Evolutionary conservation across 2,329 filamentous ascomycete species (phyloP).

Genomic region (Cytospora schulzeri): DNA sequence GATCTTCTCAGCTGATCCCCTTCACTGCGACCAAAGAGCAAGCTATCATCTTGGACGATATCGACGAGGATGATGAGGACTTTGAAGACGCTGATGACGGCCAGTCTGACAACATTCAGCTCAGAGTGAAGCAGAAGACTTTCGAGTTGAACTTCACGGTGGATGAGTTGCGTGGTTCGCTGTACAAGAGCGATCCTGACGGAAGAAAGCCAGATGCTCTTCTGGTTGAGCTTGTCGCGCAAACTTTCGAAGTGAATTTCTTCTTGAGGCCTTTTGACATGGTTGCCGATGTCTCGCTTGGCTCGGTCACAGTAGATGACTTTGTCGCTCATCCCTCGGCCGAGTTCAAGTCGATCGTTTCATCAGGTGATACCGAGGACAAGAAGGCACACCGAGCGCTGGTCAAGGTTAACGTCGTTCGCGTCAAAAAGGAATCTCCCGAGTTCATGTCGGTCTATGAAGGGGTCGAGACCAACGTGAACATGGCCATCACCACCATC

Average conservation of each 20-base stretch:
- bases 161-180: constrained; percentile 87
- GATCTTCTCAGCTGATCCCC: constrained; percentile 70
- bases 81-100: constrained; percentile 69
- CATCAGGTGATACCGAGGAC: constrained; percentile 74
- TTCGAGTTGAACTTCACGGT: constrained; percentile 98
- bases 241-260: constrained; percentile 84
- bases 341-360: constrained; percentile 98
- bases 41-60: constrained; percentile 78
- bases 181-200: constrained; percentile 84
- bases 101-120: constrained; percentile 51
- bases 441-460: constrained; percentile 93
- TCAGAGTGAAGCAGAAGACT: constrained; percentile 81
- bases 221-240: constrained; percentile 87
- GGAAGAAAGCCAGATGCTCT: constrained; percentile 75
- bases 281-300: constrained; percentile 86
- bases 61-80: constrained; percentile 65
- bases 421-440: constrained; percentile 86
- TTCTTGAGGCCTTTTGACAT: constrained; percentile 90
- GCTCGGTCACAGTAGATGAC: constrained; percentile 87
- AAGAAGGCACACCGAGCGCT: constrained; percentile 77
- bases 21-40: constrained; percentile 63
- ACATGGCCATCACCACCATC: constrained; percentile 90
- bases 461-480: constrained; percentile 89
- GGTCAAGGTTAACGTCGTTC: constrained; percentile 85
- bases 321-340: constrained; percentile 86